Base-by-base conservation (phyloP, 75 land plant species). In the Chamaecyparis obtusa region DNA sequence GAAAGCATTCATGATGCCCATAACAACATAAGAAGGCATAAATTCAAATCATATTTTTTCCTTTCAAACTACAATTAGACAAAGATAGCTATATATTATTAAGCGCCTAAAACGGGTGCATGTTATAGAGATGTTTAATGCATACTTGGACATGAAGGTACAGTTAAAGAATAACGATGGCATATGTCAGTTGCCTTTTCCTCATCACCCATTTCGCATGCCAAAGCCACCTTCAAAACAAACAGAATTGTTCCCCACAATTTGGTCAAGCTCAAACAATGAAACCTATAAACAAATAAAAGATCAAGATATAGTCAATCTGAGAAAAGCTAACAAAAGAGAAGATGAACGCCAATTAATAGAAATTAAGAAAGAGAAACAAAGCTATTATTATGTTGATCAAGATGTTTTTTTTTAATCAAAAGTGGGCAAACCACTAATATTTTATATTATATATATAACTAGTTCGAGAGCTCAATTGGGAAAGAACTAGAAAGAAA, bases 141-240 rank as follows among this genome's bases (percentile, higher is more conserved):
- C 36, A 10, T 72, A 72, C 76, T 36, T 72, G 76, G 15, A 72
- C 36, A 72, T 33, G 76, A 72, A 72, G 76, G 76, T 33, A 72
- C 33, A 30, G 35, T 33, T 32, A 72, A 72, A 32, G 76, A 72
- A 72, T 72, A 33, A 72, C 76, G 36, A 33, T 72, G 76, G 76
- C 76, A 72, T 72, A 72, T 72, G 36, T 72, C 33, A 72, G 76
- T 32, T 72, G 76, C 76, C 37, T 33, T 72, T 33, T 72, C 76
- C 15, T 32, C 36, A 72, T 72, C 76, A 30, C 33, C 76, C 76
- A 72, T 32, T 72, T 72, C 76, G 4, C 33, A 32, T 72, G 76
- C 76, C 35, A 72, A 24, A 72, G 14, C 13, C 32, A 33, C 76
- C 76, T 72, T 72, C 35, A 71, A 72, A 72, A 30, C 11, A 72